Percentiles rank a stretch among this genome's conserved stretches.
phyloP scores from a whole-genome alignment of 2,329 filamentous ascomycete genomes.

The Colletotrichum godetiae region DNA sequence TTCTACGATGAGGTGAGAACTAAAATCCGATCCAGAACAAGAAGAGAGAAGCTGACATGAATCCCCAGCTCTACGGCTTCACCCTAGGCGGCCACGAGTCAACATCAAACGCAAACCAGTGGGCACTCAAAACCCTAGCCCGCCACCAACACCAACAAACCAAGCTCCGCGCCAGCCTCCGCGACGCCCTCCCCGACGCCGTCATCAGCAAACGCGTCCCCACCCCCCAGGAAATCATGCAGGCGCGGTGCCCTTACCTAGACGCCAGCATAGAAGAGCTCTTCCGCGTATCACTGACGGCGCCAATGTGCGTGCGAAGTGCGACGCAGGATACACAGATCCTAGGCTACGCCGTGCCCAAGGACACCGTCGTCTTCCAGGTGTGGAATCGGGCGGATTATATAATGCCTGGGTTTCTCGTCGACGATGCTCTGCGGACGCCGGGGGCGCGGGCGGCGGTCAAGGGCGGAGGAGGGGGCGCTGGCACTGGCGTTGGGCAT shows the following conservation, averaged over 20 bases:
- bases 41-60: not conserved
- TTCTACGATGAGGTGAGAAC: constrained; percentile 48
- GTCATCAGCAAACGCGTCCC: constrained; percentile 37
- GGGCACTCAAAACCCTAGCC: constrained; percentile 39
- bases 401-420: constrained; percentile 40
- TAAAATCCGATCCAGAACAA: not conserved
- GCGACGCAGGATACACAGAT: constrained; percentile 42
- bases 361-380: constrained; percentile 39
- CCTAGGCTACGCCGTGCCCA: constrained; percentile 42
- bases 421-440: constrained; percentile 43
- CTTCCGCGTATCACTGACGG: constrained; percentile 40
- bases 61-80: constrained; percentile 41
- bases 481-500: constrained; percentile 44
- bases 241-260: constrained; percentile 40
- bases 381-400: constrained; percentile 39
- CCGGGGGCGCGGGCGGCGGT: constrained; percentile 26
- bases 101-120: constrained; percentile 39
- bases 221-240: constrained; percentile 38
- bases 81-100: constrained; percentile 44
- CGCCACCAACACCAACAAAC: constrained; percentile 40
- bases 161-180: constrained; percentile 40
- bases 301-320: constrained; percentile 39
- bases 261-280: constrained; percentile 45
- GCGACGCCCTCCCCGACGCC: constrained; percentile 33
- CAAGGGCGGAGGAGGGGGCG: constrained; percentile 38